Evolutionary conservation across 805 yeast genomes (phyloP).

Genomic region (Metschnikowia drakensbergensis): DNA sequence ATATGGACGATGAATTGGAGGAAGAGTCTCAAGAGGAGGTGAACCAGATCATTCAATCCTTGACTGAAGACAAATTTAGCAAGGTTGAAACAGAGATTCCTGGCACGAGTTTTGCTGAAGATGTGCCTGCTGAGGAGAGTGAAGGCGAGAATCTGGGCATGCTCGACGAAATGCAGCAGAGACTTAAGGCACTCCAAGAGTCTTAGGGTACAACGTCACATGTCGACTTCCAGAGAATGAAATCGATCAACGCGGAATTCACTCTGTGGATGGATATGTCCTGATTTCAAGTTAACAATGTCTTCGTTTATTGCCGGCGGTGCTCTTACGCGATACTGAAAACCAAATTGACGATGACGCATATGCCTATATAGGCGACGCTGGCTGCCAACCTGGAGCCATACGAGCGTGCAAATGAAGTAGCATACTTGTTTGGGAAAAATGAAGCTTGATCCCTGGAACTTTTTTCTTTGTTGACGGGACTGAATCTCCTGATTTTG

Average conservation of each 20-base stretch:
- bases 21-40: conserved; percentile 66
- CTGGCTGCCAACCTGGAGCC: background rate
- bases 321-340: background rate
- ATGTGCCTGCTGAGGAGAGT: conserved; percentile 13
- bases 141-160: conserved; percentile 71
- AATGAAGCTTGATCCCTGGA: background rate
- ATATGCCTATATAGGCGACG: background rate
- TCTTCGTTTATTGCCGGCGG: no score
- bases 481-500: background rate
- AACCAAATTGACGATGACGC: background rate
- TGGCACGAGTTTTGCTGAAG: conserved; percentile 20
- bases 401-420: background rate
- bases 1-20: conserved; percentile 56
- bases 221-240: background rate
- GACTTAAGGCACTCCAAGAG: conserved; percentile 75
- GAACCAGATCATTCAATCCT: conserved; percentile 49
- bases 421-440: background rate
- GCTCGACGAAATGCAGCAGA: conserved; percentile 81
- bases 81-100: conserved; percentile 36
- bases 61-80: conserved; percentile 39
- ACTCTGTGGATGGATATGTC: no score
- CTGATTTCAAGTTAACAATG: no score
- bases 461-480: background rate
- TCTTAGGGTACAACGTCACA: conserved; percentile 4
- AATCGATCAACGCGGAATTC: no score